Conservation (phyloP, 305 asterid species). For the Solanum chacoense region DNA sequence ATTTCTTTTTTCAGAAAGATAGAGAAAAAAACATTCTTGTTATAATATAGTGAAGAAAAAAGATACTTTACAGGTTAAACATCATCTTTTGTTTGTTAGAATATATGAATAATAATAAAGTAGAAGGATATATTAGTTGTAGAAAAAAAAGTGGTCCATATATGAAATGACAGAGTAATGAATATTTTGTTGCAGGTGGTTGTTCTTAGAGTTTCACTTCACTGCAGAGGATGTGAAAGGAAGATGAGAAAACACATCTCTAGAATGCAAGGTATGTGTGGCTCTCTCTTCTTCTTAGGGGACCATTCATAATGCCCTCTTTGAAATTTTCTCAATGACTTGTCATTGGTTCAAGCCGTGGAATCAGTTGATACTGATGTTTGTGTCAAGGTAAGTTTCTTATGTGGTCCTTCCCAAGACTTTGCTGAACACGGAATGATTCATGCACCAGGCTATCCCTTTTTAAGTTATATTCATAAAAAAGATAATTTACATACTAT, state of each 20-base stretch:
- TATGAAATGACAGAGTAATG: neutral
- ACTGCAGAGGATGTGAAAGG: conserved; percentile 88
- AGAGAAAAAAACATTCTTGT: neutral
- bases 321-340: neutral
- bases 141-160: neutral
- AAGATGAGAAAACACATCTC: conserved; percentile 90
- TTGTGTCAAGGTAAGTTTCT: neutral
- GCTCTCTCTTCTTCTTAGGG: neutral
- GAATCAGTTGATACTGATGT: too few relatives aligned
- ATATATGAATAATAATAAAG: neutral
- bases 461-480: neutral
- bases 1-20: neutral
- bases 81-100: neutral
- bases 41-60: neutral
- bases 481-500: neutral
- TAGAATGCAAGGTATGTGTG: conserved; percentile 69
- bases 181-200: conserved; percentile 51
- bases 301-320: neutral
- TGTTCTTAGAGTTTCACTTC: conserved; percentile 79
- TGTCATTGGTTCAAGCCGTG: neutral
- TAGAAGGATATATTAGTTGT: neutral
- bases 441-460: neutral
- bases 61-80: neutral
- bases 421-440: neutral
- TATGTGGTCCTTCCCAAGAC: neutral